Conservation (phyloP, 768 basidiomycete species). For the Rhodotorula diobovata region DNA sequence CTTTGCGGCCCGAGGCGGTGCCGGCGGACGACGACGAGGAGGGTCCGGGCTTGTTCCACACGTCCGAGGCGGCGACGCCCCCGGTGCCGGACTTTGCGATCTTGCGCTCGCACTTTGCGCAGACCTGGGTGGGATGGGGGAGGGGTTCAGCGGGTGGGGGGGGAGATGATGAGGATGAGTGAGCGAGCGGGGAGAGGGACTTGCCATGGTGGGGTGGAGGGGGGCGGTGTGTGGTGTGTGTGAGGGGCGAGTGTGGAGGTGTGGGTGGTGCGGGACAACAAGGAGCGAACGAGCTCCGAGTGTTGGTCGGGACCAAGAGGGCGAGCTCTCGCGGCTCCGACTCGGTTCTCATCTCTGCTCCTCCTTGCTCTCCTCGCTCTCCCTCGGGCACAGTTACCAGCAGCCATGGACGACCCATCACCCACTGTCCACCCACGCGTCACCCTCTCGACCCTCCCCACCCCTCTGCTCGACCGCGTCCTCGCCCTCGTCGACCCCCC, state of each 20-base stretch:
- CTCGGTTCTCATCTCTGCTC: neutral
- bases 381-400: no score
- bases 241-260: no score
- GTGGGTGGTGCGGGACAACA: no score
- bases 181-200: neutral
- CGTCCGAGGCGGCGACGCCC: constrained; percentile 21
- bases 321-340: no score
- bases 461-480: constrained; percentile 18
- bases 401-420: neutral
- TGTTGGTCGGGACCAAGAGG: no score
- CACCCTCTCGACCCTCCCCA: neutral
- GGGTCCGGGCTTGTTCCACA: constrained; percentile 23
- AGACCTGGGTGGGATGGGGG: constrained; percentile 11
- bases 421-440: no score
- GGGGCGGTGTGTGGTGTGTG: no score
- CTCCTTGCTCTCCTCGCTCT: no score
- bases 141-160: neutral
- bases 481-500: neutral
- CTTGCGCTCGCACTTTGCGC: constrained; percentile 39
- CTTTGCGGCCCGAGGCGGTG: constrained; percentile 12
- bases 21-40: no score
- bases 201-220: no score
- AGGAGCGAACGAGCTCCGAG: no score
- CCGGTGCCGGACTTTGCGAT: constrained; percentile 21
- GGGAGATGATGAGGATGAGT: neutral